Evolutionary conservation across 2,329 filamentous ascomycete species (phyloP), one percentile per base, ranked within the genome.

Genomic region (Penicillium frequentans): DNA sequence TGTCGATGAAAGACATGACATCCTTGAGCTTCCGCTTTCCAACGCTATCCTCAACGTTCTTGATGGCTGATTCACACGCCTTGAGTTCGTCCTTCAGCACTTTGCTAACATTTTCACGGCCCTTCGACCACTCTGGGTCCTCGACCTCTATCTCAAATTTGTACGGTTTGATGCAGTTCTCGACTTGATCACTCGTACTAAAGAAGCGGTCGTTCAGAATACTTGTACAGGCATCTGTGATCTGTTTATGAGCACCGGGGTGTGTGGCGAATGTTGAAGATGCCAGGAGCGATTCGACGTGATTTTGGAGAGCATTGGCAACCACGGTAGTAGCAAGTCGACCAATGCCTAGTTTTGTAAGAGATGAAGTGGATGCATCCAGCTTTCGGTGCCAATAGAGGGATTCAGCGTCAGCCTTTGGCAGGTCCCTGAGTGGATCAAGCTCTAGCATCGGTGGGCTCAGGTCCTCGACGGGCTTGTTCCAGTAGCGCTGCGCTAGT

Each of bases 111-210:
- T 96, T 95, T 46, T 96, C 92, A 51, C 93, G 83, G 0, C 92
- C 93, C 59, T 90, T 86, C 3, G 82, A 75, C 95, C 95, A 99
- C 73, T 99, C 96, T 8, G 86, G 82, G 39, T 93, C 90, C 69
- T 96, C 91, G 45, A 99, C 87, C 67, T 99, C 95, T 57, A 99
- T 96, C 61, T 97, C 92, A 65, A 93, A 98, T 73, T 99, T 99
- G 81, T 93, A 99, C 0, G 96, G 95, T 75, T 99, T 99, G 76
- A 99, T 96, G 72, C 93, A 99, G 71, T 98, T 98, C 75, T 99
- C 95, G 1, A 99, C 90, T 76, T 98, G 95, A 69, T 99, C 96
- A 61, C 90, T 95, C 1, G 96, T 99, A 75, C 93, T 95, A 77
- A 97, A 98, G 62, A 96, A 96, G 14, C 93, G 84, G 68, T 99